Base-by-base conservation (phyloP, 768 basidiomycete species). In the Calocybe gangraenosa region DNA sequence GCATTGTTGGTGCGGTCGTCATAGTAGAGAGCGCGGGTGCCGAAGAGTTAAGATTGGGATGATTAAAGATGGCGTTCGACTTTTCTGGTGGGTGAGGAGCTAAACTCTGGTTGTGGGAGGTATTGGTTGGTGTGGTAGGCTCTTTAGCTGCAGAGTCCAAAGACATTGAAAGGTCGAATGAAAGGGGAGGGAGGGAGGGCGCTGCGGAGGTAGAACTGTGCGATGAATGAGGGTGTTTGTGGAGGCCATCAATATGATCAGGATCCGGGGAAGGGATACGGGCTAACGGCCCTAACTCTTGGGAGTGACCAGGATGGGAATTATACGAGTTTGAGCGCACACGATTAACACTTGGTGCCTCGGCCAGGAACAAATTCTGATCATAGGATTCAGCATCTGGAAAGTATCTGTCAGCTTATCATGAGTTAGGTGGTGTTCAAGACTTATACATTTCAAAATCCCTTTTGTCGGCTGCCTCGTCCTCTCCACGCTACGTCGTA, bases 241-340 rank as follows among this genome's bases (percentile, higher is more conserved):
- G 86, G 46, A 93, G 74, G n/a, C 86, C 91, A 54, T 88, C 92
- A 52, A 89, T 92, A 52, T 87, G 84, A 59, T 85, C 87, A 42
- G 89, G 87, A 58, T 93, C 87, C 2, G 87, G 84, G 5, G 84
- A 79, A 40, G 90, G 89, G 47, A 93, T 82, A 44, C 79, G 83
- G 22, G 89, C 85, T 33, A 93, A 73, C 4, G 90, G 90, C 20
- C 89, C 89, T 17, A 81, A 67, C 52, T 84, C 79, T 25, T 66
- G 58, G 31, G 51, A 52, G 30, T 73, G 71, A 18, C 68, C 68
- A 8, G 75, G 69, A 41, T 82, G 79, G 3, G 73, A 68, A 38
- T 70, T 75, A 69, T 92, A 88, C 17, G 92, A 95, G 64, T 93
- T 93, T 37, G 92, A 87, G 37, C 92, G 82, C 37, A 73, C 65